These are phyloP conservation scores for Stagonosporopsis rhizophila DNA, from an alignment of 2,329 filamentous ascomycete genomes.

Conservation along the genomic window DNA sequence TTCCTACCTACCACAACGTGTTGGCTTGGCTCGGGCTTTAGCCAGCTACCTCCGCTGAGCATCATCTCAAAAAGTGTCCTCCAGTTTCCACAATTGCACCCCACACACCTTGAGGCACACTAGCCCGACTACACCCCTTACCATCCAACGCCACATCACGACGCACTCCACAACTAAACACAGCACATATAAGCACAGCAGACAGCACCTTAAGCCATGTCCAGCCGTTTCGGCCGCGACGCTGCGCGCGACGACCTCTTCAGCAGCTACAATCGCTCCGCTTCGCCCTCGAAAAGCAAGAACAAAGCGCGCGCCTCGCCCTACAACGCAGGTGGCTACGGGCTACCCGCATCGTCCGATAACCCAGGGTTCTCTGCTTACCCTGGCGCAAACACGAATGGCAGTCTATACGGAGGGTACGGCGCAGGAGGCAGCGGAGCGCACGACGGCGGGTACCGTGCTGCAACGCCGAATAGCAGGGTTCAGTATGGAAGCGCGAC, in stretches of 20 bases:
- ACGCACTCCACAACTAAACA: neutral
- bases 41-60: neutral
- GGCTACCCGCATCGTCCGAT: slow-evolving; percentile 16
- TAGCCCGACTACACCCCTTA: neutral
- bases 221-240: slow-evolving; percentile 34
- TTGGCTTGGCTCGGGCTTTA: slow-evolving; percentile 24
- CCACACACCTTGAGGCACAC: slow-evolving; percentile 3
- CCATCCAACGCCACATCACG: neutral
- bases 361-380: slow-evolving; percentile 40
- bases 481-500: slow-evolving; percentile 86
- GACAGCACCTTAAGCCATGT: slow-evolving; percentile 14
- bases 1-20: neutral
- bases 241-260: slow-evolving; percentile 50
- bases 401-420: slow-evolving; percentile 16
- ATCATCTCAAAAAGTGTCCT: slow-evolving; percentile 26
- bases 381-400: slow-evolving; percentile 29
- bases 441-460: slow-evolving; percentile 8
- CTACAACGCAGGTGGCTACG: slow-evolving; percentile 24
- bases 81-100: slow-evolving; percentile 18
- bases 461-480: slow-evolving; percentile 61
- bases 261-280: slow-evolving; percentile 47
- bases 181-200: too few relatives aligned
- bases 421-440: neutral
- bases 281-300: slow-evolving; percentile 48
- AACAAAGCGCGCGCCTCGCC: slow-evolving; percentile 27